Evolutionary conservation across 257 asterid genomes (phyloP).

Genomic region (Lantana camara): DNA sequence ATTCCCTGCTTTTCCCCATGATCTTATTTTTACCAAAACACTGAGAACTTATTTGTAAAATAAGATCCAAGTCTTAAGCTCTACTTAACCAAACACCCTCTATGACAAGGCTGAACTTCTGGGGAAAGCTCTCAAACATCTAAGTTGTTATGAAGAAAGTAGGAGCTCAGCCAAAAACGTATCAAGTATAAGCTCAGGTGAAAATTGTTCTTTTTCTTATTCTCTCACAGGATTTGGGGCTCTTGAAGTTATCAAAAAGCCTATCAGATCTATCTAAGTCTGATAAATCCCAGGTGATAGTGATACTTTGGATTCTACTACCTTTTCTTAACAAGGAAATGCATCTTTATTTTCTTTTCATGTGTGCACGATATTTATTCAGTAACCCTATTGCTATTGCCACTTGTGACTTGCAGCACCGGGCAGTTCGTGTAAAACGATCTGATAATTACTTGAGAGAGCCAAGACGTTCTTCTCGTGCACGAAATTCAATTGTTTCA

Average conservation of each 20-base stretch:
- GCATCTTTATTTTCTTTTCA: background rate
- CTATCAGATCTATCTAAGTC: conserved; percentile 52
- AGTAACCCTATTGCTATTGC: conserved; percentile 8
- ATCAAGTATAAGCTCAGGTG: conserved; percentile 41
- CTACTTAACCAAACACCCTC: too few relatives aligned
- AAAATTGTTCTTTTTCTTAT: background rate
- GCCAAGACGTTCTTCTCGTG: conserved; percentile 90
- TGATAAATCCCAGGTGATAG: conserved; percentile 67
- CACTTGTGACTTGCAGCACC: conserved; percentile 41
- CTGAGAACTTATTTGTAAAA: too few relatives aligned
- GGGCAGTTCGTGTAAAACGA: conserved; percentile 38
- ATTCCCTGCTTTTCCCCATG: too few relatives aligned
- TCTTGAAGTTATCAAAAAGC: conserved; percentile 58
- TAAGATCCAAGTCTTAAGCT: too few relatives aligned
- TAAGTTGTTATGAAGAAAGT: too few relatives aligned
- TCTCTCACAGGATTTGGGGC: conserved; percentile 75
- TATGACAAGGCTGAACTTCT: too few relatives aligned
- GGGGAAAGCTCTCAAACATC: too few relatives aligned
- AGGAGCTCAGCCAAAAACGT: too few relatives aligned
- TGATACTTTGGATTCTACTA: conserved; percentile 24
- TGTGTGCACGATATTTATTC: background rate
- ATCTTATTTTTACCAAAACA: too few relatives aligned
- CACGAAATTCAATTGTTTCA: conserved; percentile 60
- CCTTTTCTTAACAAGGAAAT: conserved; percentile 13
- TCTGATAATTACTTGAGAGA: conserved; percentile 36